Evolutionary conservation across 139 green algal genomes (phyloP), one percentile per base, ranked within the genome.

Genomic region (Edaphochlamys debaryana): DNA sequence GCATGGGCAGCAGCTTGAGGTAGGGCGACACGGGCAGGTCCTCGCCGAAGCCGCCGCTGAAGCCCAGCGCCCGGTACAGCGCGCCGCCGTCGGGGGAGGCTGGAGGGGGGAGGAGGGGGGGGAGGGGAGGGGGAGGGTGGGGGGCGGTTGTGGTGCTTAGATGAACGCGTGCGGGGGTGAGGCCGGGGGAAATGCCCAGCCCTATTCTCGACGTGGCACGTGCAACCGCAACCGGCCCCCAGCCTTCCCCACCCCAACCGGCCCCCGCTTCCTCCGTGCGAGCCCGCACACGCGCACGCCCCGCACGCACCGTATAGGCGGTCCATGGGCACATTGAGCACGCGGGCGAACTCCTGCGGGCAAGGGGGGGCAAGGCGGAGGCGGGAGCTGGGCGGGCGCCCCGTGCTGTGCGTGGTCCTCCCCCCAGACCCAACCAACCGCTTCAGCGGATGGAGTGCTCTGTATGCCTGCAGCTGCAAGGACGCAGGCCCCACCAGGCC

Each of bases 1-100:
- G 83, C 94, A 98, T 98, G 45, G 90, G 83, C 52, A 98, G 78
- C 76, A 98, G 88, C 87, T 96, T 96, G 37, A 93, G 68, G 62
- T 96, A 96, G 1, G 91, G 84, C 48, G 67, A 91, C 34, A 98
- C 82, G 8, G 89, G 41, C 8, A 73, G 71, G 20, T 92, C 52
- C 19, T 25, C 37, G 1, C 54, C 87, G 58, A 91, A 88, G n/a
- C 87, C 80, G 37, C 75, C 63, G 56, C 38, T 82, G 79, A 88
- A 95, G 48, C 89, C 89, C 37, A 95, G 88, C 2, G 88, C 85
- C 32, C 58, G 75, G 85, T 94, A 92, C 34, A 79, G 72, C 32
- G 77, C 87, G 27, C 81, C 86, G 7, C 20, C n/a, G n/a, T n/a
- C n/a, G n/a, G n/a, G n/a, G n/a, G n/a, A n/a, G n/a, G n/a, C n/a